These are phyloP conservation scores for Diplodia scrobiculata DNA, from an alignment of 2,329 filamentous ascomycete genomes.

Conservation along the genomic window DNA sequence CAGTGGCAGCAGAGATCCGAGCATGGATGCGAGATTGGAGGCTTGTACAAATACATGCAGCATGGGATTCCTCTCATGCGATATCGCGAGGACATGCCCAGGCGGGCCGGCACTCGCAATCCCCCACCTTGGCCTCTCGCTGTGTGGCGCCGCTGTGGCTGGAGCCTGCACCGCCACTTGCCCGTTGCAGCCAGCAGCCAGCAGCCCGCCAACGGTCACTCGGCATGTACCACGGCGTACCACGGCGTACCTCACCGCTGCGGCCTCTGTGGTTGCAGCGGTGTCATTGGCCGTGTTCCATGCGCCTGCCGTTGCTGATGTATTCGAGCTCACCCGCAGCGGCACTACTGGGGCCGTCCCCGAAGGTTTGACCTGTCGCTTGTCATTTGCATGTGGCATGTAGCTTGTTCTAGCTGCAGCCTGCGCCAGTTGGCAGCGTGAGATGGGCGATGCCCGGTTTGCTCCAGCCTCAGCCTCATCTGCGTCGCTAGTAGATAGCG, in stretches of 20 bases:
- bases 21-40: too few species aligned
- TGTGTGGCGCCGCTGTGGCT: background rate
- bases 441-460: background rate
- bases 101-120: background rate
- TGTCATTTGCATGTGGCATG: conserved; percentile 1
- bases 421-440: conserved; percentile 17
- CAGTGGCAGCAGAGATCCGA: too few species aligned
- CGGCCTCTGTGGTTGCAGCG: background rate
- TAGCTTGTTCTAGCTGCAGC: conserved; percentile 13
- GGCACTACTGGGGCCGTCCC: background rate
- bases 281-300: background rate
- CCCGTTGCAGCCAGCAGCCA: background rate
- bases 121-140: background rate
- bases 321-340: conserved; percentile 15
- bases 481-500: background rate
- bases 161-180: background rate
- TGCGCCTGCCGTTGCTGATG: conserved; percentile 6
- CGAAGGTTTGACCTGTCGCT: background rate
- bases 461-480: conserved; percentile 17
- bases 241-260: background rate
- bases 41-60: too few species aligned
- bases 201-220: background rate
- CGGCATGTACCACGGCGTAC: background rate
- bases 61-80: too few species aligned
- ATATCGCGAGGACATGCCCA: too few species aligned